phyloP scores from a whole-genome alignment of 805 yeast genomes.

The Pichia cephalocereana region DNA sequence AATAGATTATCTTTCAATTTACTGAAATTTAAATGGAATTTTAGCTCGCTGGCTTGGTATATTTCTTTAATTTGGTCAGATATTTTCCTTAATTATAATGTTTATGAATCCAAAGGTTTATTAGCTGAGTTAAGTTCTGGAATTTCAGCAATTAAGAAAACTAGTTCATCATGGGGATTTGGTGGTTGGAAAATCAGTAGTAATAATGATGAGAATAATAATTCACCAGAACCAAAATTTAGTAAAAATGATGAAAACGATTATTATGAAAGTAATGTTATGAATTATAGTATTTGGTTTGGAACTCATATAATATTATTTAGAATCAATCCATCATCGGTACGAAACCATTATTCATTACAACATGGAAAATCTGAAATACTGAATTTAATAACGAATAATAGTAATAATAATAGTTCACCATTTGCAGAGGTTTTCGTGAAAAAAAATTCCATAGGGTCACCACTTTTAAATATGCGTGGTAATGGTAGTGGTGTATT shows the following conservation, averaged over 20 bases:
- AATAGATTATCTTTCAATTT: conserved; percentile 32
- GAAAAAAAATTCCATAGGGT: conserved; percentile 9
- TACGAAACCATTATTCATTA: conserved; percentile 8
- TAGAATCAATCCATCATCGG: conserved; percentile 19
- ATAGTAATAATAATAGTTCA: neutral
- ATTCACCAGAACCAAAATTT: neutral
- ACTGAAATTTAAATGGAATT: conserved; percentile 54
- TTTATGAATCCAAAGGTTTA: conserved; percentile 21
- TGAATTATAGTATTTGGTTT: conserved; percentile 32
- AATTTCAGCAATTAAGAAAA: conserved; percentile 24
- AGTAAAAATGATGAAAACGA: conserved; percentile 3
- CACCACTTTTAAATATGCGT: conserved; percentile 15
- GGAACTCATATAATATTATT: conserved; percentile 38
- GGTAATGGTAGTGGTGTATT: conserved; percentile 9
- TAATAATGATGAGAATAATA: neutral
- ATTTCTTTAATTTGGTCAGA: conserved; percentile 53
- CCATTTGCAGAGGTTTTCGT: conserved; percentile 1
- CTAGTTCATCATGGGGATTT: conserved; percentile 29
- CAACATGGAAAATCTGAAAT: conserved; percentile 7
- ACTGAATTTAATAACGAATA: neutral
- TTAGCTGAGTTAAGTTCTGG: conserved; percentile 29
- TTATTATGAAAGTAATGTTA: conserved; percentile 8
- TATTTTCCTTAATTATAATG: conserved; percentile 35
- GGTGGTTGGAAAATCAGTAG: conserved; percentile 13
- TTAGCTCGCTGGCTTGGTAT: conserved; percentile 67